phyloP scores from a whole-genome alignment of 139 green algal genomes.

The Picochlorum costavermella region DNA sequence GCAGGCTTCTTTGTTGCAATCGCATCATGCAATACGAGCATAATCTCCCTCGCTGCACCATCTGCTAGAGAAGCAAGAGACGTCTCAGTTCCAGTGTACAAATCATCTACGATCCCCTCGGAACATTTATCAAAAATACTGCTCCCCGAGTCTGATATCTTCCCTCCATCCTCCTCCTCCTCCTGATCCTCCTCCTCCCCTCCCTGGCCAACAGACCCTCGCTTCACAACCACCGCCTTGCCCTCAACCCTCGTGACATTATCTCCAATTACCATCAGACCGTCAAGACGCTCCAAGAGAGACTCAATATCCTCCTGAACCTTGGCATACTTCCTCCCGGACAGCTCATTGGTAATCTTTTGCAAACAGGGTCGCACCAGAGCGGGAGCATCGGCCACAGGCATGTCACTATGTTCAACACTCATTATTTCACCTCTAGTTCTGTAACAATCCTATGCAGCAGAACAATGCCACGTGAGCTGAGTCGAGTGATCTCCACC shows the following conservation, averaged over 20 bases:
- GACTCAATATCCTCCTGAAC: conserved; percentile 31
- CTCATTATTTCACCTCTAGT: not conserved
- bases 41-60: conserved; percentile 22
- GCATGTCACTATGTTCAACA: not conserved
- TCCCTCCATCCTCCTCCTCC: not conserved
- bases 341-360: conserved; percentile 30
- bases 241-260: not conserved
- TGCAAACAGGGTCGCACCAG: conserved; percentile 40
- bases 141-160: not conserved
- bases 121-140: not conserved
- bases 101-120: not conserved
- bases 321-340: conserved; percentile 37
- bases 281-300: conserved; percentile 21
- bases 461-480: not conserved
- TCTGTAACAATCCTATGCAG: not conserved
- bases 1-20: conserved; percentile 58
- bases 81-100: no score
- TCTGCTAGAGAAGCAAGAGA: not conserved
- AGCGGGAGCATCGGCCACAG: conserved; percentile 4
- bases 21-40: conserved; percentile 49
- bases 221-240: not conserved
- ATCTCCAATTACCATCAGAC: not conserved
- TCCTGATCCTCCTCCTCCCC: conserved; percentile 6
- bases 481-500: no score
- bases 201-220: not conserved